phyloP scores from a whole-genome alignment of 1,284 basidiomycete species.

The Fomitopsis palustris region DNA sequence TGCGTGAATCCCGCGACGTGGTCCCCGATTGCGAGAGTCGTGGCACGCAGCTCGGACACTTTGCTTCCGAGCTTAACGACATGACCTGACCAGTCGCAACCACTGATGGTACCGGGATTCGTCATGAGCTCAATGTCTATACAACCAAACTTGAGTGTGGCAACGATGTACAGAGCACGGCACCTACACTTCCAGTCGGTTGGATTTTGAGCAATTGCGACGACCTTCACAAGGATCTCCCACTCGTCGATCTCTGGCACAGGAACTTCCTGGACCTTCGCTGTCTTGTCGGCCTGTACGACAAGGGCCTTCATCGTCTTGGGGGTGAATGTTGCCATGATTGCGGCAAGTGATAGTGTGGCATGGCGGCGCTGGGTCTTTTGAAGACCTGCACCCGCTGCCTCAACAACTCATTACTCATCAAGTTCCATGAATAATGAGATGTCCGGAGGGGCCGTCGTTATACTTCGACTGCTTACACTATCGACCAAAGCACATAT shows the following conservation, averaged over 20 bases:
- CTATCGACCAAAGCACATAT: no score
- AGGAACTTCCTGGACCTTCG: constrained; percentile 1
- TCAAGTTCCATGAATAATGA: no score
- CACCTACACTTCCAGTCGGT: constrained; percentile 10
- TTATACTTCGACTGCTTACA: no score
- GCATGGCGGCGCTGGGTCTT: no score
- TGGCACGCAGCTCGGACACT: constrained; percentile 6
- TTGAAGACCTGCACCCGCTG: no score
- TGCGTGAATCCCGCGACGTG: constrained; percentile 19
- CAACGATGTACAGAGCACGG: no score
- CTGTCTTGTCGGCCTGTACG: not conserved
- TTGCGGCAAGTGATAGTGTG: no score
- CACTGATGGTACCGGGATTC: constrained; percentile 13
- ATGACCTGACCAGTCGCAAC: constrained; percentile 20
- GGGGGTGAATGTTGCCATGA: not conserved
- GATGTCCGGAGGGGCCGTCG: no score
- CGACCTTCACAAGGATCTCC: constrained; percentile 5
- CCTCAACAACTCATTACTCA: no score
- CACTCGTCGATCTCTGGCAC: constrained; percentile 3
- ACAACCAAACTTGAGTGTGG: no score
- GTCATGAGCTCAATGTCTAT: not conserved
- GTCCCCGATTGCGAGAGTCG: constrained; percentile 14
- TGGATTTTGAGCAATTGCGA: constrained; percentile 11
- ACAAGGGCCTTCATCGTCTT: constrained; percentile 2
- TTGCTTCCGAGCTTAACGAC: constrained; percentile 20